Conservation (phyloP, 2,329 filamentous ascomycete species). For the Diaporthe australafricana region DNA sequence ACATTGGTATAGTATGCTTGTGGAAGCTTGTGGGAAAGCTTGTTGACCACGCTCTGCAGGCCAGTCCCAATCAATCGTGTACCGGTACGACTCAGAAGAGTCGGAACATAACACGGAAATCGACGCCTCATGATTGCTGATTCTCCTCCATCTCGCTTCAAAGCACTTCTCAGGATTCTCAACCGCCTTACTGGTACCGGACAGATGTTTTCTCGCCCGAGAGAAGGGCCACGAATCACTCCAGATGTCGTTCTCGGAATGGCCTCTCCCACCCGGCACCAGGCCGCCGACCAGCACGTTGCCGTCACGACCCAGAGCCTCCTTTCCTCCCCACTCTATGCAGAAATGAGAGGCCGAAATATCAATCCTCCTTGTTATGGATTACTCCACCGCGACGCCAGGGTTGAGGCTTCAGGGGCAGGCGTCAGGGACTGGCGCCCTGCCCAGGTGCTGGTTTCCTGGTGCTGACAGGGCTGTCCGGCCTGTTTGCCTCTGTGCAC, state of each 20-base stretch:
- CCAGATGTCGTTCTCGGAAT: too few species aligned
- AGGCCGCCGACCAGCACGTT: neutral
- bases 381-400: neutral
- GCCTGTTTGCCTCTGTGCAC: neutral
- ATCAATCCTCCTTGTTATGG: neutral
- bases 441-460: too few species aligned
- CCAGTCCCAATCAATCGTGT: neutral
- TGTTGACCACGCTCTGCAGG: neutral
- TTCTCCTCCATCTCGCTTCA: too few species aligned
- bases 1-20: conserved; percentile 5
- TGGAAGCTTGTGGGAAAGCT: neutral
- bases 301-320: neutral
- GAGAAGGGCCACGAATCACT: neutral
- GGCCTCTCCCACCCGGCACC: too few species aligned
- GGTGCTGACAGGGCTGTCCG: too few species aligned
- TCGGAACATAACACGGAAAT: too few species aligned
- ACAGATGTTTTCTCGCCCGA: too few species aligned
- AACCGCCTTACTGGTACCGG: too few species aligned
- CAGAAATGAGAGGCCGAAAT: neutral
- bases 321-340: neutral
- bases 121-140: neutral
- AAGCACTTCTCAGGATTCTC: too few species aligned
- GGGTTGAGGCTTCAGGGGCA: neutral
- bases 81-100: too few species aligned
- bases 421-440: too few species aligned